Percentiles rank a stretch among this genome's conserved stretches.
Conservation (phyloP, 495 filamentous ascomycete genomes). For the Clavariopsis aquatica region DNA sequence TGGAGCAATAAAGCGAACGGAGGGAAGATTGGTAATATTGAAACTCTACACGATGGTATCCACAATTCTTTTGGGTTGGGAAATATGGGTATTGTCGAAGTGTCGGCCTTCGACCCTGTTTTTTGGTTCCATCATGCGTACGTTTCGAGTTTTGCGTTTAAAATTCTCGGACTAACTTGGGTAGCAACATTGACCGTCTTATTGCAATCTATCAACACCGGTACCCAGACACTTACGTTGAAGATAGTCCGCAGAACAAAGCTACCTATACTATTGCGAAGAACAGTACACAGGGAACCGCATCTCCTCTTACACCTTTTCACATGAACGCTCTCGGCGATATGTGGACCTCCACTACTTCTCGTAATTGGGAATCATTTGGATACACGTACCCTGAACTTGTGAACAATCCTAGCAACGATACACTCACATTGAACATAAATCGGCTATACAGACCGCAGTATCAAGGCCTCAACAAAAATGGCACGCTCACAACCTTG, state of each 20-base stretch:
- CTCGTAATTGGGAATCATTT: conserved; percentile 42
- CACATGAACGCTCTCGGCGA: conserved; percentile 42
- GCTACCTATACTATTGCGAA: conserved; percentile 10
- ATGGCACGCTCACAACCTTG: conserved; percentile 13
- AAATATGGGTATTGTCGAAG: conserved; percentile 26
- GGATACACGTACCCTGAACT: conserved; percentile 57
- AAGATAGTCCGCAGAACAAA: conserved; percentile 5
- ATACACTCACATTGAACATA: conserved; percentile 16
- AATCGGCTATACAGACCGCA: conserved; percentile 25
- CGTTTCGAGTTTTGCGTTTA: not conserved
- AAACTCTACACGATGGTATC: conserved; percentile 29
- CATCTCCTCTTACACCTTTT: conserved; percentile 40
- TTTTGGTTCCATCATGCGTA: conserved; percentile 34
- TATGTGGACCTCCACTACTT: conserved; percentile 41
- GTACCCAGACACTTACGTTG: conserved; percentile 31
- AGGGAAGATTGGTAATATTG: conserved; percentile 26
- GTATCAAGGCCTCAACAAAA: conserved; percentile 22
- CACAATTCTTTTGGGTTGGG: conserved; percentile 31
- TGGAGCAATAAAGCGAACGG: conserved; percentile 32
- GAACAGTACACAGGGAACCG: conserved; percentile 10
- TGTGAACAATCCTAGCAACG: conserved; percentile 34
- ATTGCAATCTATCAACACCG: conserved; percentile 27
- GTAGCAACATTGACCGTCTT: conserved; percentile 27
- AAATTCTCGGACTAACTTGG: not conserved
- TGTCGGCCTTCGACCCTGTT: conserved; percentile 30